Conservation (phyloP, 805 yeast species). For the Sungouiella thailandica region DNA sequence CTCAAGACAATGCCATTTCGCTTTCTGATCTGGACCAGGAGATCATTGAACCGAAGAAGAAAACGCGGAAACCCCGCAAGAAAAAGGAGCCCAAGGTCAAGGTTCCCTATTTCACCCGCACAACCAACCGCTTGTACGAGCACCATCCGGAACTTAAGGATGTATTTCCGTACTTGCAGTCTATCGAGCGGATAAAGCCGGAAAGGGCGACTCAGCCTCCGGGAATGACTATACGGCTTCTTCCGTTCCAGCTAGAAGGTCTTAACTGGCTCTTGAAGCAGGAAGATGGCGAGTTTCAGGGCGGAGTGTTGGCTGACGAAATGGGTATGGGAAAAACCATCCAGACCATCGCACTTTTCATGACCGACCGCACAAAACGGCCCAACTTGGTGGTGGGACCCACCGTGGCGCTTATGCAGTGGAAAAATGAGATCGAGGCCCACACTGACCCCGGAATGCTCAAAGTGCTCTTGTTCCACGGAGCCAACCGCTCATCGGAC, state of each 20-base stretch:
- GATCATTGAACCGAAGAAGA: conserved; percentile 13
- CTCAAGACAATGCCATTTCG: conserved; percentile 20
- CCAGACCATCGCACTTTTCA: conserved; percentile 85
- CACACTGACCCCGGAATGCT: conserved; percentile 68
- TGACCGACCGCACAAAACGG: conserved; percentile 57
- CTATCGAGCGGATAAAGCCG: conserved; percentile 42
- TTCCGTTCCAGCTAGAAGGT: conserved; percentile 95
- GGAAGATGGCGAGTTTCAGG: conserved; percentile 72
- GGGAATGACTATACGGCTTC: conserved; percentile 64
- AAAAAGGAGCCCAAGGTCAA: conserved; percentile 48
- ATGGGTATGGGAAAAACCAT: conserved; percentile 99
- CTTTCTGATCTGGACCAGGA: conserved; percentile 23
- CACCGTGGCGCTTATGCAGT: conserved; percentile 97
- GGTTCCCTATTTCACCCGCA: conserved; percentile 62
- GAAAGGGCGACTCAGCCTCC: conserved; percentile 69
- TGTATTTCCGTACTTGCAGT: conserved; percentile 62
- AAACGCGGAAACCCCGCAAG: conserved; percentile 19
- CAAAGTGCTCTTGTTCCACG: conserved; percentile 74
- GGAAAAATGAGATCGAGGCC: conserved; percentile 88
- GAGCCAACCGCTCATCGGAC: conserved; percentile 66
- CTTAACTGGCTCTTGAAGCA: conserved; percentile 82
- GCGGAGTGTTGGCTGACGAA: conserved; percentile 96
- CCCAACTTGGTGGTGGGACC: conserved; percentile 95
- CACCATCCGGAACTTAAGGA: conserved; percentile 74
- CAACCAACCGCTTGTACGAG: conserved; percentile 62